Evolutionary conservation across 1,139 yeast genomes (phyloP), one percentile per base, ranked within the genome.

Genomic region (Pichia sp.): DNA sequence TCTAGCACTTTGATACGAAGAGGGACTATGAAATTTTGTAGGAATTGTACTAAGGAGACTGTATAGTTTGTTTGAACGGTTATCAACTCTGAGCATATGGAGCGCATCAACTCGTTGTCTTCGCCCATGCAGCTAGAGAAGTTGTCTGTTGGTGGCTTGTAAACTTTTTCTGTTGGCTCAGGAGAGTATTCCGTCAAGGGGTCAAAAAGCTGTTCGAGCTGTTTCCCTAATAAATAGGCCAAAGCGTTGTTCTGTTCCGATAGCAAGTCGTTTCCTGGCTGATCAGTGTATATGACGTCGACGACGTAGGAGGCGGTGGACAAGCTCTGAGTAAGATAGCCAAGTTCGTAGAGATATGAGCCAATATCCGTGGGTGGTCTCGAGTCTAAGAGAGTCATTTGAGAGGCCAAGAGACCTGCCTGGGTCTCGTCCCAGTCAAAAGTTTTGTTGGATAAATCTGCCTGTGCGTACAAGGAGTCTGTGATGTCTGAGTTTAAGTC

Each of bases 111-210:
- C 13, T 72, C 57, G 3, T 67, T 62, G 34, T 68, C 72, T 45
- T 70, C 74, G n/a, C 47, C 19, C 13, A 23, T n/a, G 4, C 40
- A n/a, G 28, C 44, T n/a, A 1, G 30, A 31, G 0, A 47, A 23
- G 9, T 44, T 41, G 12, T 56, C 55, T 23, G 54, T 28, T 18
- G 87, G 87, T 0, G 83, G 80, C 31, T 65, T 73, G 63, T 91
- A 91, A 0, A 78, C 73, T 50, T 78, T 74, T 56, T 86, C 90
- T 48, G 95, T 79, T 37, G 83, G 82, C 66, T 91, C 96, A 0
- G 98, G 98, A 0, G 95, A 87, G 66, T 91, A 91, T 66, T 91
- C 97, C 8, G 88, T 76, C 49, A 90, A 70, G 0, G 97, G 96
- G 63, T 91, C 96, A 68, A 91, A 91, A 41, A 91, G 69, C 60